Conservation (phyloP, 2,329 filamentous ascomycete genomes). For the Lachnellula suecica region DNA sequence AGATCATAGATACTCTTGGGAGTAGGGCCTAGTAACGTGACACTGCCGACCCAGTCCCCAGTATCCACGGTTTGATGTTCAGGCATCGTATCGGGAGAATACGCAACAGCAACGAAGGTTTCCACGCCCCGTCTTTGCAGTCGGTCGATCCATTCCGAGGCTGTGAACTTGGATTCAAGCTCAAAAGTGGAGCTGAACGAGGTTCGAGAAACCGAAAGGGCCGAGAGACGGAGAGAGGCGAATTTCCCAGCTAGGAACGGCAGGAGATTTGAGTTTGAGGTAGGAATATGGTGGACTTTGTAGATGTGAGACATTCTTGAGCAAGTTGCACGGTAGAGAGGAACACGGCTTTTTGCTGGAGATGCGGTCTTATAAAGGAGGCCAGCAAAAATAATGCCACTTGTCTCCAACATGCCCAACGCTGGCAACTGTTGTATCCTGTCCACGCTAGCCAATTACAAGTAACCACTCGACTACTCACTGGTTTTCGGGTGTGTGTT, state of each 20-base stretch:
- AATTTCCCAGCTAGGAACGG: conserved; percentile 27
- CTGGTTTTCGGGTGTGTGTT: no score
- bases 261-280: conserved; percentile 15
- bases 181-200: conserved; percentile 35
- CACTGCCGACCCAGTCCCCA: conserved; percentile 33
- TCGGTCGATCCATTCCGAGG: conserved; percentile 28
- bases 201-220: conserved; percentile 26
- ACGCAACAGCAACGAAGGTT: conserved; percentile 32
- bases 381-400: not conserved
- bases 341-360: not conserved
- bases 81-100: conserved; percentile 8
- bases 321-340: conserved; percentile 4
- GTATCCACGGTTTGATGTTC: conserved; percentile 20
- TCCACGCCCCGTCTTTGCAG: conserved; percentile 25
- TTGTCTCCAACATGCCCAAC: no score
- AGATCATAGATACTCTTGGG: conserved; percentile 24
- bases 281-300: conserved; percentile 21
- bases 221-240: conserved; percentile 30
- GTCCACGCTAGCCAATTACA: no score
- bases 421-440: no score
- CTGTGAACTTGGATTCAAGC: conserved; percentile 27
- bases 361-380: not conserved
- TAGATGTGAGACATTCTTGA: conserved; percentile 19
- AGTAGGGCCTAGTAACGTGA: conserved; percentile 33
- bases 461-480: no score